Evolutionary conservation across 345 rosid species (phyloP), one percentile per base, ranked within the genome.

Genomic region (Hibiscus mutabilis): DNA sequence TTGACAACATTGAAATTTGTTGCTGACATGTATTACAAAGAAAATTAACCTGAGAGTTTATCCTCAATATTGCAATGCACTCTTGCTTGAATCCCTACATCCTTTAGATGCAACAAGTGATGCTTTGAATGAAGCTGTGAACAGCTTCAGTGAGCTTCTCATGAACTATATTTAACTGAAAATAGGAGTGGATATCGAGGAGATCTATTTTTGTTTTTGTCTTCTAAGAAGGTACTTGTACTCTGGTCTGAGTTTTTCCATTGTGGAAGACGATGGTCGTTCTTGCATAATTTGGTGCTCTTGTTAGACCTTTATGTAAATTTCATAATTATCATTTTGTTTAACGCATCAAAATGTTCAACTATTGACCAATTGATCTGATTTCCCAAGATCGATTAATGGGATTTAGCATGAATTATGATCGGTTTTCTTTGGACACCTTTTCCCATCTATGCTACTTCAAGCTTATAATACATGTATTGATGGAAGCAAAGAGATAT

Each of bases 151-250:
- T 71, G 88, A 87, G 76, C 79, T 94, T 83, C 79, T 90, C 75
- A 85, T 79, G 78, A 84, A 83, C 79, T 94, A 91, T 76, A 79
- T 91, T 69, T 76, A 83, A 44, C 66, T 87, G 78, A 94, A 86
- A 79, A 83, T 94, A 61, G 86, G 78, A 75, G 79, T 70, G 55
- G 98, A 94, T 81, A 80, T 91, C 9, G 96, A 94, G 78, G 97
- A 91, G 81, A 82, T 88, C 62, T 88, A 86, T 80, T 57, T 91
- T 72, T 91, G 95, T 80, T 88, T 90, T 74, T 80, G 87, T 60
- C 76, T 90, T 75, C 83, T 94, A 61, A 81, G 72, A 81, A 94
- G 97, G 97, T 94, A 6, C 57, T 16, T 47, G 68, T 49, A 31
- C 10, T 6, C 33, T 31, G 52, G 42, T 18, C 55, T 18, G 22